phyloP scores from a whole-genome alignment of 2,329 filamentous ascomycete genomes.

The Neoscytalidium dimidiatum region DNA sequence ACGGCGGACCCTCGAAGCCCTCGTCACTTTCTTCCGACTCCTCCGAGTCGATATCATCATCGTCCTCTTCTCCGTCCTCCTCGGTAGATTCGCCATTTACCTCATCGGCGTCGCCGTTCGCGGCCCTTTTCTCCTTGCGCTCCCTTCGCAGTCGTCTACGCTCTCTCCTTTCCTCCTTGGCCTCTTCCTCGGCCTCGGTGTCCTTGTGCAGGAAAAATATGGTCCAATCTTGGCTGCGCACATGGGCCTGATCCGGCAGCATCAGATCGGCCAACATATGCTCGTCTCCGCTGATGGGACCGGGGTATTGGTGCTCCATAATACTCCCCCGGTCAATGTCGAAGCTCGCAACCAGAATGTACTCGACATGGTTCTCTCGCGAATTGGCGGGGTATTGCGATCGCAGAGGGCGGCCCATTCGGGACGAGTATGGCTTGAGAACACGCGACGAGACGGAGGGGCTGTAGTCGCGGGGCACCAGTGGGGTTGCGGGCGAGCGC shows the following conservation, averaged over 20 bases:
- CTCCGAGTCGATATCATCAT: conserved; percentile 53
- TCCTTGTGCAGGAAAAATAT: conserved; percentile 99
- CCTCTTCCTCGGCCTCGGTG: conserved; percentile 77
- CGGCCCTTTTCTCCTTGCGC: conserved; percentile 41
- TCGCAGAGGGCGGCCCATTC: conserved; percentile 35
- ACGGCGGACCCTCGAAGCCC: conserved; percentile 76
- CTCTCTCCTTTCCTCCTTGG: conserved; percentile 59
- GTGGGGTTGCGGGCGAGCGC: conserved; percentile 38
- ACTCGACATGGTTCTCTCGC: conserved; percentile 90
- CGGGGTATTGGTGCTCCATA: conserved; percentile 98
- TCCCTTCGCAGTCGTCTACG: conserved; percentile 58
- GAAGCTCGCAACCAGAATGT: conserved; percentile 95
- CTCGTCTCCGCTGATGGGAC: conserved; percentile 93
- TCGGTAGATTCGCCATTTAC: conserved; percentile 47
- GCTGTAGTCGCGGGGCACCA: conserved; percentile 33
- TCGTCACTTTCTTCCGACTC: conserved; percentile 56
- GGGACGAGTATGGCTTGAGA: conserved; percentile 30
- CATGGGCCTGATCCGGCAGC: conserved; percentile 95
- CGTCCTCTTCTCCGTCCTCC: conserved; percentile 49
- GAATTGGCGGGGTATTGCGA: conserved; percentile 52
- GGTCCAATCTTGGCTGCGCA: conserved; percentile 96
- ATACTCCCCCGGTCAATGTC: conserved; percentile 94
- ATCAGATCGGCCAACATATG: conserved; percentile 98
- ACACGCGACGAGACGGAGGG: conserved; percentile 23
- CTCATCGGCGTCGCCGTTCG: conserved; percentile 43